Conservation (phyloP, 495 filamentous ascomycete species). For the Aspergillus mulundensis region DNA sequence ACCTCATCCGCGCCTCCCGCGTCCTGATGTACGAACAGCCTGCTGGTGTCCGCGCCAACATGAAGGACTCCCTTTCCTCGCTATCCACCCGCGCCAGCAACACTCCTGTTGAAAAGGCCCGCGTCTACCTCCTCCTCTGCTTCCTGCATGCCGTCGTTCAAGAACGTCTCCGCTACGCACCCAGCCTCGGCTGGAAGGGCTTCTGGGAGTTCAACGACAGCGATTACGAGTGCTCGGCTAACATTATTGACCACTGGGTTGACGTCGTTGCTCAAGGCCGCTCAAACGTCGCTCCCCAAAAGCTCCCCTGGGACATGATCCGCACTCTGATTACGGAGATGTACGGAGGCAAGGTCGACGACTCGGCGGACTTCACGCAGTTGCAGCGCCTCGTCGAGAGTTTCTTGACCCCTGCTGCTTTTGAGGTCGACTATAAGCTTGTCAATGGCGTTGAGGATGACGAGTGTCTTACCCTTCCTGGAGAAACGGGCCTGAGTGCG, state of each 20-base stretch:
- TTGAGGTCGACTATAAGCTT: constrained; percentile 85
- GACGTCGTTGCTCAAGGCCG: constrained; percentile 74
- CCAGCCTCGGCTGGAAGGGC: constrained; percentile 93
- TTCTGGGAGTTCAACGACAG: constrained; percentile 99
- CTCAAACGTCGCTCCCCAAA: constrained; percentile 86
- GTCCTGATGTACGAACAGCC: constrained; percentile 99
- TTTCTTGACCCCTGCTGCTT: constrained; percentile 80
- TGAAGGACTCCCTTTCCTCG: constrained; percentile 93
- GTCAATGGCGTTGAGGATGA: constrained; percentile 62
- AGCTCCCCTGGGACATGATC: constrained; percentile 97
- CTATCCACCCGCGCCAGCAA: constrained; percentile 72
- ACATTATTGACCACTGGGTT: constrained; percentile 95
- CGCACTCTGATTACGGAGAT: constrained; percentile 86
- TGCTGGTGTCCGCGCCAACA: constrained; percentile 92
- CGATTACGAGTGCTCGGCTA: constrained; percentile 95
- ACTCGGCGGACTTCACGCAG: constrained; percentile 76
- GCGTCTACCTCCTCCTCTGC: constrained; percentile 85
- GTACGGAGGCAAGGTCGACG: constrained; percentile 97
- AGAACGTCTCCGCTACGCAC: constrained; percentile 91
- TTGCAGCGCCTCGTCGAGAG: constrained; percentile 66
- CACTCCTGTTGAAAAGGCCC: constrained; percentile 83
- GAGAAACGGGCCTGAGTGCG: constrained; percentile 73
- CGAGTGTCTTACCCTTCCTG: constrained; percentile 68
- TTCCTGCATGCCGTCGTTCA: constrained; percentile 97
- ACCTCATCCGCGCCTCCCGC: constrained; percentile 84